Evolutionary conservation across 2,329 filamentous ascomycete species (phyloP).

Genomic region (Penicillium sclerotigenum): DNA sequence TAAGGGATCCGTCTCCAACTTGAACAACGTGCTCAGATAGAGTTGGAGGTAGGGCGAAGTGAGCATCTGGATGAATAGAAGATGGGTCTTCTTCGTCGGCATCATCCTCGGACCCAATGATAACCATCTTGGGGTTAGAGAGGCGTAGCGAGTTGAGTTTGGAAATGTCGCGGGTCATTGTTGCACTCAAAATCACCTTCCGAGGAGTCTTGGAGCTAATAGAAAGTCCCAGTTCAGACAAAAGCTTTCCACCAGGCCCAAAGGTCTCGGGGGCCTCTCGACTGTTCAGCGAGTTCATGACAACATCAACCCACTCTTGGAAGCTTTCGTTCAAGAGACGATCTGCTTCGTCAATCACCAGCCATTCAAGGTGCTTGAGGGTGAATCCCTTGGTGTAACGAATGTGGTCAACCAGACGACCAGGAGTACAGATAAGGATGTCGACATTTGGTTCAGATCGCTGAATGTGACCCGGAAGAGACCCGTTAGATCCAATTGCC

Average conservation of each 20-base stretch:
- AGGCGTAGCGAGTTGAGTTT: conserved; percentile 73
- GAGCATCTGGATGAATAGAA: conserved; percentile 26
- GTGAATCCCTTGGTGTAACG: conserved; percentile 78
- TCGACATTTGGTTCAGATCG: conserved; percentile 71
- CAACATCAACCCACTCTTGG: conserved; percentile 78
- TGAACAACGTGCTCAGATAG: conserved; percentile 66
- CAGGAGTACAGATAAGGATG: conserved; percentile 86
- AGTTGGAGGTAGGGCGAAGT: conserved; percentile 59
- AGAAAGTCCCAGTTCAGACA: conserved; percentile 38
- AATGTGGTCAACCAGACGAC: conserved; percentile 86
- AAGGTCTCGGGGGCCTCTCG: conserved; percentile 51
- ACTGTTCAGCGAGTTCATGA: conserved; percentile 59
- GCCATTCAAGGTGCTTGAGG: conserved; percentile 75
- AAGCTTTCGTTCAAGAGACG: conserved; percentile 87
- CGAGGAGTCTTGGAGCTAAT: conserved; percentile 52
- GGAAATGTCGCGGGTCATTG: conserved; percentile 82
- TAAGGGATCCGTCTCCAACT: conserved; percentile 66
- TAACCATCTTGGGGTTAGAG: conserved; percentile 69
- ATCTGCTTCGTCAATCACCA: conserved; percentile 92
- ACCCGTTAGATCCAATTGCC: conserved; percentile 37
- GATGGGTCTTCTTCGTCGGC: conserved; percentile 19
- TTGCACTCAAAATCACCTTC: conserved; percentile 87
- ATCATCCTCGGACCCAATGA: conserved; percentile 59
- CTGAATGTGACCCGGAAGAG: conserved; percentile 61
- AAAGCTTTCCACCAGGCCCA: conserved; percentile 38